Evolutionary conservation across 371 early-diverging fungal species (phyloP), one percentile per base, ranked within the genome.

Genomic region (Zopfochytrium polystomum): DNA sequence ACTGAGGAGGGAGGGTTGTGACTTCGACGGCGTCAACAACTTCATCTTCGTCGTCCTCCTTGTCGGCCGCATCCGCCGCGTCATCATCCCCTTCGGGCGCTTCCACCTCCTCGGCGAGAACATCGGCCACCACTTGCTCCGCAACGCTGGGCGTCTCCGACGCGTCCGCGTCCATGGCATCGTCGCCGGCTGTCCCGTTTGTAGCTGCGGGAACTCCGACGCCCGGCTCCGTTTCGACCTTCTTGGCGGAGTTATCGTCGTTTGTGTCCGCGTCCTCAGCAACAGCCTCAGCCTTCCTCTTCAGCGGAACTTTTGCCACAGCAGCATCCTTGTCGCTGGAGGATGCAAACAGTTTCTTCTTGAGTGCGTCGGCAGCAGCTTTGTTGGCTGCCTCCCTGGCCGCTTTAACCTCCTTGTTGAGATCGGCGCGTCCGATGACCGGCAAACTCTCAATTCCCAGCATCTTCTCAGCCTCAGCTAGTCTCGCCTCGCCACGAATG

Each of bases 401-500:
- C 1, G 60, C 47, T 20, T 49, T 56, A 15, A n/a, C 5, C 23
- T 33, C 32, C 20, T 26, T 23, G n/a, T n/a, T n/a, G n/a, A n/a
- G n/a, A n/a, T n/a, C n/a, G n/a, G n/a, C n/a, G n/a, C n/a, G n/a
- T n/a, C n/a, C n/a, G n/a, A n/a, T n/a, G n/a, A n/a, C n/a, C n/a
- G n/a, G n/a, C n/a, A n/a, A n/a, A n/a, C n/a, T n/a, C n/a, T n/a
- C n/a, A n/a, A n/a, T n/a, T n/a, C n/a, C n/a, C n/a, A n/a, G n/a
- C n/a, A n/a, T n/a, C n/a, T n/a, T 50, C 60, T 43, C 29, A 60
- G 68, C 4, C 66, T 70, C 46, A 81, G 66, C 52, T 72, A 69
- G 5, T 72, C 75, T 58, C 20, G 82, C 76, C 18, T 78, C 80
- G 20, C 88, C 87, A 11, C 87, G 29, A n/a, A n/a, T n/a, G n/a